Evolutionary conservation across 2,329 filamentous ascomycete species (phyloP).

Genomic region (Colletotrichum zoysiae): DNA sequence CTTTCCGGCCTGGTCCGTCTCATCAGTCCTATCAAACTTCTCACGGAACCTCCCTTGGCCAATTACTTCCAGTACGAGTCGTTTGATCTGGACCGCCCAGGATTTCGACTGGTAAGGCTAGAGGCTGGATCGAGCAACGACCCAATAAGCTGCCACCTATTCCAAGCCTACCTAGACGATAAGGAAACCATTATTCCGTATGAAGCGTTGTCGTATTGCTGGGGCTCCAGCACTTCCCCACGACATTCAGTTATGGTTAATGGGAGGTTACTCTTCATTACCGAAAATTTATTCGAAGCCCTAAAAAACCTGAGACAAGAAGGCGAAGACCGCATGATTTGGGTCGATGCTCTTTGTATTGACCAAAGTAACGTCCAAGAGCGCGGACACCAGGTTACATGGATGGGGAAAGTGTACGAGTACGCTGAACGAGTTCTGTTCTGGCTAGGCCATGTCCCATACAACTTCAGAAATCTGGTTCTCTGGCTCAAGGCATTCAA

Average conservation of each 20-base stretch:
- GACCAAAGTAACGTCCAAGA: background rate
- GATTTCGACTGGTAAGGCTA: background rate
- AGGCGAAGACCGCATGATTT: background rate
- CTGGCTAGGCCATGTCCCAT: background rate
- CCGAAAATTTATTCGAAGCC: background rate
- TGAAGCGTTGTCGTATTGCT: constrained; percentile 1
- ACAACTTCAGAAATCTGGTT: background rate
- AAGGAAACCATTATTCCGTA: background rate
- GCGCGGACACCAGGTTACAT: background rate
- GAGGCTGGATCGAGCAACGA: background rate
- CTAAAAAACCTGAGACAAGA: background rate
- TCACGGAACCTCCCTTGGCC: background rate
- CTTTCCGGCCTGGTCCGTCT: background rate
- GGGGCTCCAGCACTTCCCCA: background rate
- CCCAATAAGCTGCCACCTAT: background rate
- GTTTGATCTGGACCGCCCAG: background rate
- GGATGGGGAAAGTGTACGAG: background rate
- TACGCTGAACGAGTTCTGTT: background rate
- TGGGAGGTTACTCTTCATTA: background rate
- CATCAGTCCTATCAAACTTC: background rate
- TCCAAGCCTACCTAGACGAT: background rate
- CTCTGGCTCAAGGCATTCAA: background rate
- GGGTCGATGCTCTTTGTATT: background rate
- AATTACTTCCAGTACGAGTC: background rate
- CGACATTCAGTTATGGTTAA: background rate